Evolutionary conservation across 2,329 filamentous ascomycete species (phyloP).

Genomic region (Ceratocystis alfenasii): DNA sequence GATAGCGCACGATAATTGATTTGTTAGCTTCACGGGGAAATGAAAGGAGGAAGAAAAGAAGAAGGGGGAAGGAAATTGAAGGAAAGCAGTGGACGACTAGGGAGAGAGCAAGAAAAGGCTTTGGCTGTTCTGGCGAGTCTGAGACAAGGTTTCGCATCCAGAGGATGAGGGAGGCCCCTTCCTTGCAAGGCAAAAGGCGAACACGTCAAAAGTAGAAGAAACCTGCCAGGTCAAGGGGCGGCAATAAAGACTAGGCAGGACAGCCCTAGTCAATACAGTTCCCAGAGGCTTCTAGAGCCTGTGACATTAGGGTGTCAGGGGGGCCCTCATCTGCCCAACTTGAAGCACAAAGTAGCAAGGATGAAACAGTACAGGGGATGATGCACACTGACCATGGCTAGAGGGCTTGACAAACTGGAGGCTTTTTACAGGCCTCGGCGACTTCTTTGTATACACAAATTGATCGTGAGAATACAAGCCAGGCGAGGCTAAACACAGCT

Average conservation of each 20-base stretch:
- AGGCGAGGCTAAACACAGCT: too few species aligned
- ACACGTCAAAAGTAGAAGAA: background rate
- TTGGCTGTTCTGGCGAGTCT: background rate
- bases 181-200: background rate
- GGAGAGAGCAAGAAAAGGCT: slow-evolving; percentile 6
- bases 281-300: background rate
- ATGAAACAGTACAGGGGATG: slow-evolving; percentile 11
- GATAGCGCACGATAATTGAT: background rate
- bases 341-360: background rate
- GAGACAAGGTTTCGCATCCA: slow-evolving; percentile 11
- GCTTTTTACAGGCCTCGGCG: too few species aligned
- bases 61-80: slow-evolving; percentile 16
- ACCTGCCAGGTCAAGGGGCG: background rate
- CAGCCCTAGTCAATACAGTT: background rate
- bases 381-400: background rate
- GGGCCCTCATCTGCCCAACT: background rate
- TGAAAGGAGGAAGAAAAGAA: background rate
- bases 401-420: too few species aligned
- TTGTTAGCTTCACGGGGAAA: background rate
- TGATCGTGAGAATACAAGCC: too few species aligned
- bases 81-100: background rate
- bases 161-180: background rate
- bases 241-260: background rate
- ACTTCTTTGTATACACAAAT: too few species aligned
- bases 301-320: background rate